Conservation (phyloP, 371 early-diverging fungal genomes). For the Saksenaea vasiformis region DNA sequence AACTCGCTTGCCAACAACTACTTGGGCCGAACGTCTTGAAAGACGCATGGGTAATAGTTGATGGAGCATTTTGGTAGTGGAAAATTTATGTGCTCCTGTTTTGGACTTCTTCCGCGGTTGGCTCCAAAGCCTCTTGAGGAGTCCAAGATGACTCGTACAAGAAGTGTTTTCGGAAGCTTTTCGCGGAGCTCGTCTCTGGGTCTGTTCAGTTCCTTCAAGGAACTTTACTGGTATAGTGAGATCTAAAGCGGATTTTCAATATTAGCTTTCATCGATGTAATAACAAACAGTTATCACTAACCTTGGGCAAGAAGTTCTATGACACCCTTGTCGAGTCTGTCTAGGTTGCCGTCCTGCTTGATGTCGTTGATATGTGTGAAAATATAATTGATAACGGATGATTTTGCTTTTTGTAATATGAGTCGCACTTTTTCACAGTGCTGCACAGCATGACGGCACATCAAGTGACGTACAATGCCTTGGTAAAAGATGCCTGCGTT, state of each 20-base stretch:
- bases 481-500: slow-evolving; percentile 39
- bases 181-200: not conserved
- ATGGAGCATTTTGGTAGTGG: not conserved
- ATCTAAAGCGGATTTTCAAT: not conserved
- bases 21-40: not conserved
- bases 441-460: slow-evolving; percentile 42
- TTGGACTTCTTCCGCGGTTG: not conserved
- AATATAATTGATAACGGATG: slow-evolving; percentile 30
- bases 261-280: not conserved
- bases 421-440: slow-evolving; percentile 28
- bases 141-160: not conserved
- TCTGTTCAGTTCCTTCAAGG: not conserved
- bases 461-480: slow-evolving; percentile 42
- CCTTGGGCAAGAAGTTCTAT: slow-evolving; percentile 31
- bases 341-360: slow-evolving; percentile 20
- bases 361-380: slow-evolving; percentile 22
- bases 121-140: not conserved
- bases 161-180: not conserved
- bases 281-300: slow-evolving; percentile 1
- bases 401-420: slow-evolving; percentile 36
- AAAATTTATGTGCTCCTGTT: not conserved
- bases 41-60: not conserved
- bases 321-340: slow-evolving; percentile 25
- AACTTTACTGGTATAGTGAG: not conserved
- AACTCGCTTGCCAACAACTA: slow-evolving; percentile 21